Base-by-base conservation (phyloP, 148 eudicot genomes). In the Diospyros kaki region DNA sequence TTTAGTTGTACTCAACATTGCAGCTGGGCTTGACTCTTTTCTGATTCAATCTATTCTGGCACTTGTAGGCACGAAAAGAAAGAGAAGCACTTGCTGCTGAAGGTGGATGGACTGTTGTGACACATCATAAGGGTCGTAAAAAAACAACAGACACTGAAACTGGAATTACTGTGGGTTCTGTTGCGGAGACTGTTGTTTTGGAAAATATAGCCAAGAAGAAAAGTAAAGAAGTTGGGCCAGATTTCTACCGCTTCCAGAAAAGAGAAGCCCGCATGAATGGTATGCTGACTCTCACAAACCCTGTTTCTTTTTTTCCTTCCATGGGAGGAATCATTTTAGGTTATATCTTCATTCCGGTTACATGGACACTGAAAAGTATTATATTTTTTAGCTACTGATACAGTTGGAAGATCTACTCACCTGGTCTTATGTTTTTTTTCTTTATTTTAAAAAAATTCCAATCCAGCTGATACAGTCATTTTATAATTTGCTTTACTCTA, bases 91-190 rank as follows among this genome's bases (percentile, higher is more conserved):
- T 78, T 58, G 88, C 92, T 73, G 89, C 93, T 60, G 97, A 92
- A 68, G 98, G 87, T n/a, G 98, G 97, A 18, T 94, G 97, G 97
- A 92, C 97, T 40, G 93, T 94, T 75, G 97, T 94, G 39, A 86
- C 78, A 66, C 98, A 90, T 71, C 90, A 86, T 13, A 92, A 92
- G 79, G 97, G 96, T 42, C 88, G 98, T 76, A 94, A 92, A 82
- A 94, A 87, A 86, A 94, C 97, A 9, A 84, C 92, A 48, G 98
- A 92, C 71, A 73, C 91, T 77, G 98, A 92, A 80, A 92, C 88
- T 85, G 98, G 98, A 68, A 78, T 87, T 65, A 85, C 85, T 46
- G 97, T 94, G 75, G 98, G 97, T 52, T 87, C 98, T 71, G 97
- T 90, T 71, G 89, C 93, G 59, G 89, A 83, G 74, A 92, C 92